Percentiles rank a stretch among this genome's conserved stretches.
These are phyloP conservation scores for Harringtonia aguacate DNA, from an alignment of 2,329 filamentous ascomycete genomes.

Conservation along the genomic window DNA sequence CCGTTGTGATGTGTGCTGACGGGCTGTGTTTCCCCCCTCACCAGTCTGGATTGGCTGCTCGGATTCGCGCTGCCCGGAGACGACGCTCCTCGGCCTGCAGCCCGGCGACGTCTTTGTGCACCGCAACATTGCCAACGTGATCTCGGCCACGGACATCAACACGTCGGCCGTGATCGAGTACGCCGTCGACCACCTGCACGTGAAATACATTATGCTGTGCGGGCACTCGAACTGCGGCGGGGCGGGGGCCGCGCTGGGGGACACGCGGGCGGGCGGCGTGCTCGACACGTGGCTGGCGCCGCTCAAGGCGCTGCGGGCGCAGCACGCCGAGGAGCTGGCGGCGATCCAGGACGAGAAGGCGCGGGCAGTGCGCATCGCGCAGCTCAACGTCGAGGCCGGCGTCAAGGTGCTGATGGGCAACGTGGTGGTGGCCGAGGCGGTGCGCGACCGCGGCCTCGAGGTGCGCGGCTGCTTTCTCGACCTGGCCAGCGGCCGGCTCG, in stretches of 20 bases:
- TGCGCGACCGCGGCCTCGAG: slow-evolving; percentile 57
- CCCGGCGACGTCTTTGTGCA: slow-evolving; percentile 83
- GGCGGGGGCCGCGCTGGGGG: slow-evolving; percentile 46
- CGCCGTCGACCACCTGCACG: slow-evolving; percentile 60
- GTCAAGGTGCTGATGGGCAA: slow-evolving; percentile 60
- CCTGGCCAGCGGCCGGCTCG: slow-evolving; percentile 35
- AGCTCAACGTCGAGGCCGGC: slow-evolving; percentile 65
- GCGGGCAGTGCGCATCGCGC: slow-evolving; percentile 52
- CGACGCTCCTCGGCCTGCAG: slow-evolving; percentile 64
- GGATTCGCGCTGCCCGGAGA: slow-evolving; percentile 77
- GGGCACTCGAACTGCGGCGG: slow-evolving; percentile 60
- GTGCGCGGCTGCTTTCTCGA: slow-evolving; percentile 75
- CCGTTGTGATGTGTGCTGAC: neutral
- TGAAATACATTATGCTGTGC: slow-evolving; percentile 60
- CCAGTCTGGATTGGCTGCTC: slow-evolving; percentile 78
- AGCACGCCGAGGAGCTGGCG: slow-evolving; percentile 44
- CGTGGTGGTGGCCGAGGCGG: slow-evolving; percentile 56
- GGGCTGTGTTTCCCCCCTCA: no score
- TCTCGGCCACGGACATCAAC: slow-evolving; percentile 65
- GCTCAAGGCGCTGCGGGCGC: slow-evolving; percentile 30
- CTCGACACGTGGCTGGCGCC: slow-evolving; percentile 46
- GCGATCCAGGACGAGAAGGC: slow-evolving; percentile 41
- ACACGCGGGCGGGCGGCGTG: slow-evolving; percentile 37
- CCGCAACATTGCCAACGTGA: slow-evolving; percentile 82
- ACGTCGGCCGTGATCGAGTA: slow-evolving; percentile 69